A percentile compares a stretch with the other conserved stretches of the same genome.
Conservation (phyloP, 2,329 filamentous ascomycete species). For the Diaporthe sp. region DNA sequence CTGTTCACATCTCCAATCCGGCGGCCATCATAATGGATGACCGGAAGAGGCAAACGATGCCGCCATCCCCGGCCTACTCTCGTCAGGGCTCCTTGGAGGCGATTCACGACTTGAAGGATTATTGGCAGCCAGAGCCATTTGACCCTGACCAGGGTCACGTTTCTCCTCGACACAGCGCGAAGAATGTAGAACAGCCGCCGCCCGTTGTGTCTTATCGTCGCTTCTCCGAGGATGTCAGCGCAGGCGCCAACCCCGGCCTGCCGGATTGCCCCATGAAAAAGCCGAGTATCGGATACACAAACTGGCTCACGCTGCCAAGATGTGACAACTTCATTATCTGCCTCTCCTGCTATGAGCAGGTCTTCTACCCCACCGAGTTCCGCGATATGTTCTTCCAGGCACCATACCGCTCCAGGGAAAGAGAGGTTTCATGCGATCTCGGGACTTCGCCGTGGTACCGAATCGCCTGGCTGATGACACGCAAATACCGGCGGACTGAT, state of each 20-base stretch:
- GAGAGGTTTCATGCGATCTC: conserved; percentile 81
- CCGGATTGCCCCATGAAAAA: conserved; percentile 78
- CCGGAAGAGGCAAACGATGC: conserved; percentile 44
- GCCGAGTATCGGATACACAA: conserved; percentile 74
- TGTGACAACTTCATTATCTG: conserved; percentile 84
- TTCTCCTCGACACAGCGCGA: conserved; percentile 48
- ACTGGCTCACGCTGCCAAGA: conserved; percentile 85
- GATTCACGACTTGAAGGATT: conserved; percentile 45
- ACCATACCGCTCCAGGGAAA: conserved; percentile 68
- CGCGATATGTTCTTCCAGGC: conserved; percentile 75
- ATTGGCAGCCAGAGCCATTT: conserved; percentile 60
- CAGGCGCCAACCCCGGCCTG: conserved; percentile 62
- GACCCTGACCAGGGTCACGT: conserved; percentile 1
- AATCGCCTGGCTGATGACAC: conserved; percentile 85
- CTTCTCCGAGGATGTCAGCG: conserved; percentile 66
- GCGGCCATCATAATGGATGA: conserved; percentile 42
- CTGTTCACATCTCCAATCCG: background rate
- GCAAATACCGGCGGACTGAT: conserved; percentile 77
- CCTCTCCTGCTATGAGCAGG: conserved; percentile 80
- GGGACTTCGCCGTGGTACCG: conserved; percentile 84
- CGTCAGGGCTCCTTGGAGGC: conserved; percentile 46
- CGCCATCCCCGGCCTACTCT: conserved; percentile 43
- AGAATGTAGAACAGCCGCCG: conserved; percentile 53
- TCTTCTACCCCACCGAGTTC: conserved; percentile 79
- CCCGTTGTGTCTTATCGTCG: conserved; percentile 63